These are phyloP conservation scores for Fistulina hepatica DNA, from an alignment of 1,284 basidiomycete genomes.

Conservation along the genomic window DNA sequence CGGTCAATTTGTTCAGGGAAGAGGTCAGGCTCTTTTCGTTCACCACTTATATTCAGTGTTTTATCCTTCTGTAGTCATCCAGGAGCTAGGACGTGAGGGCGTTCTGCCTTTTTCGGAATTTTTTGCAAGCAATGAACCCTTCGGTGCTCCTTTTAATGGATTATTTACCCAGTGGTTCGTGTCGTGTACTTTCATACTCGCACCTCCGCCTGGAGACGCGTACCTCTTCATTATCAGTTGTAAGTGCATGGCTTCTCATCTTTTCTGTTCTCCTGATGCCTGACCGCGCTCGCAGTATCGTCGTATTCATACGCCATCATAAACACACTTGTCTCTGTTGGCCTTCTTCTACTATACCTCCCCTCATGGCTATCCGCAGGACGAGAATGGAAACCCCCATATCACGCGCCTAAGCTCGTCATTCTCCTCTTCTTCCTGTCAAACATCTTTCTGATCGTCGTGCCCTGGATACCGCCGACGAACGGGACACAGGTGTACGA, in stretches of 20 bases:
- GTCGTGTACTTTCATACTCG: constrained; percentile 37
- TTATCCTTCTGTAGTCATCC: constrained; percentile 36
- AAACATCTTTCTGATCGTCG: constrained; percentile 48
- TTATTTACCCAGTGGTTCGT: constrained; percentile 45
- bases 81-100: constrained; percentile 60
- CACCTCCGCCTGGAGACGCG: constrained; percentile 53
- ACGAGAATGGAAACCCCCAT: constrained; percentile 52
- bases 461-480: constrained; percentile 50
- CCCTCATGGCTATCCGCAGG: too few species aligned
- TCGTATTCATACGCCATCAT: constrained; percentile 45
- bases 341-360: constrained; percentile 46
- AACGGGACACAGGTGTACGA: constrained; percentile 41
- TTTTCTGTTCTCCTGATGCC: not conserved
- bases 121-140: constrained; percentile 56
- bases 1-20: constrained; percentile 49
- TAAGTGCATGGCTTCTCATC: constrained; percentile 22
- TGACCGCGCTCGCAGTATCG: constrained; percentile 36
- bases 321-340: constrained; percentile 49
- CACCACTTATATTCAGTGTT: not conserved
- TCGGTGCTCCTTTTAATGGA: constrained; percentile 47
- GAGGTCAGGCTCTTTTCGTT: constrained; percentile 30
- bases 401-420: constrained; percentile 37
- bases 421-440: constrained; percentile 47
- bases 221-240: constrained; percentile 57
- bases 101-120: constrained; percentile 49